Evolutionary conservation across 176 grass and related monocot species (phyloP).

Genomic region (Phyllostachys edulis): DNA sequence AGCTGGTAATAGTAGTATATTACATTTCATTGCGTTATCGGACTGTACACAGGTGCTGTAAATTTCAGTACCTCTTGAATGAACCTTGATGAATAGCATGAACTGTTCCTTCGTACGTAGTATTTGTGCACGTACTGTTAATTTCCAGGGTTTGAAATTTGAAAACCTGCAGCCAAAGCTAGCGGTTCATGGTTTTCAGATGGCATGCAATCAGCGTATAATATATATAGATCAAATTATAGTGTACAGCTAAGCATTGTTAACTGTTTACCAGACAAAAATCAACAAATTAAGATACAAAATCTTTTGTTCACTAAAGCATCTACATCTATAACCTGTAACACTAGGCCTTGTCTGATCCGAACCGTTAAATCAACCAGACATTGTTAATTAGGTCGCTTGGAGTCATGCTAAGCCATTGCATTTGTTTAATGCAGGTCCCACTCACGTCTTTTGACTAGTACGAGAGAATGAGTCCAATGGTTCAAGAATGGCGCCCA

Average conservation of each 20-base stretch:
- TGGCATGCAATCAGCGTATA: background rate
- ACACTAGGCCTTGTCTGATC: constrained; percentile 16
- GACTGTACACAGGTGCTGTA: background rate
- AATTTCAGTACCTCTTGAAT: background rate
- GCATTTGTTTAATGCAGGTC: background rate
- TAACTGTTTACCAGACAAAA: background rate
- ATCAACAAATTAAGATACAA: background rate
- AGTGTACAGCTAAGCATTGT: background rate
- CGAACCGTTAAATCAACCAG: background rate
- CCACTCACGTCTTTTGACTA: constrained; percentile 11
- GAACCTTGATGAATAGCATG: background rate
- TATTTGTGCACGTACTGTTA: background rate
- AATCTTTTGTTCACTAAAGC: constrained; percentile 11
- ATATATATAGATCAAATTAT: background rate
- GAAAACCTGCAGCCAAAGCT: background rate
- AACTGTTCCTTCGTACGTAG: background rate
- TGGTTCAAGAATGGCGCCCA: background rate
- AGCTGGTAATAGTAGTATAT: background rate
- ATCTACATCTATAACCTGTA: constrained; percentile 24
- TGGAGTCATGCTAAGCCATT: constrained; percentile 1
- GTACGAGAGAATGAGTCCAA: background rate
- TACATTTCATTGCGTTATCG: background rate
- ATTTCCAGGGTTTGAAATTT: background rate
- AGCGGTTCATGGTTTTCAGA: background rate
- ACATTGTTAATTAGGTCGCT: background rate